Evolutionary conservation across 345 rosid genomes (phyloP).

Genomic region (Odontarrhena argentea): DNA sequence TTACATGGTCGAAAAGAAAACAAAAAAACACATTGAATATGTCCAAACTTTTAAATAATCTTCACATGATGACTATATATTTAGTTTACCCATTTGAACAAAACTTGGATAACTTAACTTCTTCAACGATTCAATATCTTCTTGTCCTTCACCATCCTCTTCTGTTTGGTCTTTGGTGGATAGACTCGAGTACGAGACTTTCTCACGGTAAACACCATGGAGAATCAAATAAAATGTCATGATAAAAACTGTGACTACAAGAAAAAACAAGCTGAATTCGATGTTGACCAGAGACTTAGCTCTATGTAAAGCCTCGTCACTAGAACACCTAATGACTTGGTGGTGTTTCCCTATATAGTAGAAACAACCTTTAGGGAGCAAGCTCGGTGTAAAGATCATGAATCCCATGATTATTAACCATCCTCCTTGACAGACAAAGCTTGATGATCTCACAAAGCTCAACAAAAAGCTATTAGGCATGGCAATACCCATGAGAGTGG

Average conservation of each 20-base stretch:
- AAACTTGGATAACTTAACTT: conserved; percentile 20
- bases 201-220: conserved; percentile 37
- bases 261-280: conserved; percentile 56
- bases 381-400: conserved; percentile 55
- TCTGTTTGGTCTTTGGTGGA: conserved; percentile 40
- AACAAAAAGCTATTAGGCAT: conserved; percentile 42
- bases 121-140: conserved; percentile 50
- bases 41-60: too few relatives aligned
- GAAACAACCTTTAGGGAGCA: conserved; percentile 59
- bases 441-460: conserved; percentile 55
- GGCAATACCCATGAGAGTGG: conserved; percentile 58
- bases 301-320: conserved; percentile 47
- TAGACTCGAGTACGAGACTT: conserved; percentile 44
- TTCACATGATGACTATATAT: neutral
- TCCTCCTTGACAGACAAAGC: conserved; percentile 60
- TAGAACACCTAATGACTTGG: conserved; percentile 58
- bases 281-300: conserved; percentile 66
- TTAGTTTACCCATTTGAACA: conserved; percentile 40
- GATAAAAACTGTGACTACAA: conserved; percentile 39
- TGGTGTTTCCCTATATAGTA: conserved; percentile 54
- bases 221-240: conserved; percentile 47
- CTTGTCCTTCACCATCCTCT: conserved; percentile 23
- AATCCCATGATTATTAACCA: conserved; percentile 67
- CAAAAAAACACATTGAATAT: too few relatives aligned
- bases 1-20: too few relatives aligned